Base-by-base conservation (phyloP, 805 yeast species). In the Wickerhamiella azymoides region DNA sequence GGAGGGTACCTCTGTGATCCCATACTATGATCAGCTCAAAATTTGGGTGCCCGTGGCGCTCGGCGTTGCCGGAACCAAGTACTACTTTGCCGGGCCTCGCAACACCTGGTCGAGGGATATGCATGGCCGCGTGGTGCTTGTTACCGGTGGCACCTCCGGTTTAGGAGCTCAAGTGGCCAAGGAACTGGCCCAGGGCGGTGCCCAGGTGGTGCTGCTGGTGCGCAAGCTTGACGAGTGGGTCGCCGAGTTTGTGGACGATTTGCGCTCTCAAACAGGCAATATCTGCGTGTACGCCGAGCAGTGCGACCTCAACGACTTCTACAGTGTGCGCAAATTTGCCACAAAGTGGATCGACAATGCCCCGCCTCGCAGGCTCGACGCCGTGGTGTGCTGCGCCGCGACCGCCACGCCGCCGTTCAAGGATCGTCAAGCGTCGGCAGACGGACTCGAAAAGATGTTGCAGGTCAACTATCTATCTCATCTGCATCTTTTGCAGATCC, bases 71-170 rank as follows among this genome's bases (percentile, higher is more conserved):
- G 71, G 71, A 1, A 43, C 77, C 37, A 89, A 89, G 60, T 75
- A 74, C 59, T 84, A 82, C 65, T 78, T 82, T 55, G 74, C 80
- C 30, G 98, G 98, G 10, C 62, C 83, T 1, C 53, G 73, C 17
- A 92, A 89, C 63, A 82, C 86, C 0, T 89, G 96, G 95, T 94
- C 84, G 50, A 71, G 96, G 49, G 88, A 86, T 52, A 63, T 89
- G 59, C 95, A 92, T 58, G 96, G 97, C 1, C 77, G 79, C 56
- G 97, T 88, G 4, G 61, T 66, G 26, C 46, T 64, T 43, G 48
- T 63, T 9, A 68, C 69, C 13, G 98, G 98, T n/a, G 98, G 94
- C 1, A 89, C 97, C 0, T 73, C 93, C 1, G 96, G 97, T 0
- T 60, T 85, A 49, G 98, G 98, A 0, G 80, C 89, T 0, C 72